phyloP scores from a whole-genome alignment of 2,329 filamentous ascomycete species.

The Apiospora saccharicola region DNA sequence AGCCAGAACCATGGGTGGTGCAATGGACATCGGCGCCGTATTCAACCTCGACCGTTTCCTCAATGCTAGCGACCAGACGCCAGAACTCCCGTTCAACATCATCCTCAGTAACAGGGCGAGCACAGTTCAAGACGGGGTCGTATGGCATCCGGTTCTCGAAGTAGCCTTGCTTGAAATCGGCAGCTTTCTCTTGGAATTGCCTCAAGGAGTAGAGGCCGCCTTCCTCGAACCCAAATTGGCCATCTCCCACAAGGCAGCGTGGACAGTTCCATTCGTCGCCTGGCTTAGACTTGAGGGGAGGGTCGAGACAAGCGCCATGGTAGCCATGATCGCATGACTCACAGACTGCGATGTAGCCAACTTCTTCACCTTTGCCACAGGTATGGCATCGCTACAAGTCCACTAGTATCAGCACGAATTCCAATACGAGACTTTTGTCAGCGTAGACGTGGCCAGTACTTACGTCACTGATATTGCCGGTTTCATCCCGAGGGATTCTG shows the following conservation, averaged over 20 bases:
- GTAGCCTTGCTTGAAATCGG: conserved; percentile 92
- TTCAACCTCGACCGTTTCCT: conserved; percentile 96
- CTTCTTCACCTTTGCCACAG: conserved; percentile 82
- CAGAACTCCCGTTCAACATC: conserved; percentile 98
- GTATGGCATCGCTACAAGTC: conserved; percentile 76
- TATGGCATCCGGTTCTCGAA: conserved; percentile 91
- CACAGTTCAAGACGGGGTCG: conserved; percentile 82
- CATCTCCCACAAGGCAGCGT: conserved; percentile 92
- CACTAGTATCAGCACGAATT: conserved; percentile 31
- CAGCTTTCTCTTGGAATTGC: conserved; percentile 95
- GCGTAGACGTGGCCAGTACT: conserved; percentile 24
- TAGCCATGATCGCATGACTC: conserved; percentile 92
- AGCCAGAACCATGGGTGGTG: conserved; percentile 96
- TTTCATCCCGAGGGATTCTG: conserved; percentile 65
- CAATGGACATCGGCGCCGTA: conserved; percentile 98
- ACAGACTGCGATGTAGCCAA: conserved; percentile 76
- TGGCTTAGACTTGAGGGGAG: conserved; percentile 77
- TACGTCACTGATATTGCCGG: conserved; percentile 53
- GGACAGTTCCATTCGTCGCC: conserved; percentile 96
- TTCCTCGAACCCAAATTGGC: conserved; percentile 97
- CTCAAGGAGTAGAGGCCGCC: conserved; percentile 94
- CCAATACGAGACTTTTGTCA: neutral
- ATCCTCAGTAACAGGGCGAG: conserved; percentile 86
- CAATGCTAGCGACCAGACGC: conserved; percentile 90
- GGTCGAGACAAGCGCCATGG: conserved; percentile 89